Conservation (phyloP, 805 yeast genomes). For the Suhomyces vadensis region DNA sequence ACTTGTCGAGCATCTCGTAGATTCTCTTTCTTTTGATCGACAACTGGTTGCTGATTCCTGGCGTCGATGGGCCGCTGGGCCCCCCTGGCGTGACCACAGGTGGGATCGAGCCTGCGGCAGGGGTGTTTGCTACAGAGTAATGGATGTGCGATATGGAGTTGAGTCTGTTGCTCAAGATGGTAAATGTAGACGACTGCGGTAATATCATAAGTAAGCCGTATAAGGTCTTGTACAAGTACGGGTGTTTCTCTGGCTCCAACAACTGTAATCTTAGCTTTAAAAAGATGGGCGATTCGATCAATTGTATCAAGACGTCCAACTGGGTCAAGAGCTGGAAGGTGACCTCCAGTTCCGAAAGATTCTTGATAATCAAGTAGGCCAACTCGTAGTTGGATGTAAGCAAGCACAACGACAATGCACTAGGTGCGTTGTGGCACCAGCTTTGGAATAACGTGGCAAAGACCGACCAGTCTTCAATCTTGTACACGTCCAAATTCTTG, state of each 20-base stretch:
- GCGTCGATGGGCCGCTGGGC: slow-evolving; percentile 16
- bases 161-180: slow-evolving; percentile 74
- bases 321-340: slow-evolving; percentile 79
- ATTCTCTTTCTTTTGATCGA: slow-evolving; percentile 40
- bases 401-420: slow-evolving; percentile 81
- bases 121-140: slow-evolving; percentile 12
- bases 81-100: slow-evolving; percentile 22
- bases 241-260: slow-evolving; percentile 82
- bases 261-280: slow-evolving; percentile 82
- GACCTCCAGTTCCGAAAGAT: slow-evolving; percentile 80
- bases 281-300: slow-evolving; percentile 90
- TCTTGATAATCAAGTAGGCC: slow-evolving; percentile 78
- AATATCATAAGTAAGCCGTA: slow-evolving; percentile 91
- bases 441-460: slow-evolving; percentile 79
- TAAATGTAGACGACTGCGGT: slow-evolving; percentile 91
- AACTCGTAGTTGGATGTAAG: slow-evolving; percentile 86
- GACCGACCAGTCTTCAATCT: slow-evolving; percentile 61
- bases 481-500: slow-evolving; percentile 50
- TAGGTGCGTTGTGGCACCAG: slow-evolving; percentile 91
- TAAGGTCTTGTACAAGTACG: slow-evolving; percentile 79
- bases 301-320: slow-evolving; percentile 83
- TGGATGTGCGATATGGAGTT: slow-evolving; percentile 53
- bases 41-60: slow-evolving; percentile 26
- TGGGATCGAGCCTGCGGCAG: slow-evolving; percentile 11
- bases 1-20: slow-evolving; percentile 44